These are phyloP conservation scores for Aeschynomene evenia DNA, from an alignment of 306 rosid genomes.

Conservation along the genomic window DNA sequence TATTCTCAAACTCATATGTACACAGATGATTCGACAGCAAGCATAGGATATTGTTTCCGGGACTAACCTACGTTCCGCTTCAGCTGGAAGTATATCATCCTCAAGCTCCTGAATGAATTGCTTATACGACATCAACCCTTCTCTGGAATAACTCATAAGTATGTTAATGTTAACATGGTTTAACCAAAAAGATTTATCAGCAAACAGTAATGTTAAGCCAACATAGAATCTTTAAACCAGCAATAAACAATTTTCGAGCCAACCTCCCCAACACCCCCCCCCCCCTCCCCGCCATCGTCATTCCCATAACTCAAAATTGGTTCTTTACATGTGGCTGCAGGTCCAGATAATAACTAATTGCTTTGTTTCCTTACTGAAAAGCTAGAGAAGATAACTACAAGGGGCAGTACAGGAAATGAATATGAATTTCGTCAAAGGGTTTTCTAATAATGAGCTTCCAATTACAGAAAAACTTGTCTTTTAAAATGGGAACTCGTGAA, in stretches of 20 bases:
- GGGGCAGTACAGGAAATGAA: no score
- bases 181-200: slow-evolving; percentile 1
- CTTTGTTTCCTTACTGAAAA: no score
- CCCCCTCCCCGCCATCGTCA: not conserved
- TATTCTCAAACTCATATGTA: not conserved
- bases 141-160: slow-evolving; percentile 54
- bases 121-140: slow-evolving; percentile 96
- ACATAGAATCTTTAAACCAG: not conserved
- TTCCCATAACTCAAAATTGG: no score
- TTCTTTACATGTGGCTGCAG: no score
- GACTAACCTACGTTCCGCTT: slow-evolving; percentile 93
- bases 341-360: no score
- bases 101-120: slow-evolving; percentile 99
- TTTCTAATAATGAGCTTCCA: no score
- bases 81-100: slow-evolving; percentile 92
- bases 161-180: slow-evolving; percentile 22
- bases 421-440: no score
- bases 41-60: slow-evolving; percentile 19
- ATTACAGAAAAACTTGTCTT: no score
- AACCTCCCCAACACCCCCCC: not conserved
- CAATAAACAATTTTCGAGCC: not conserved
- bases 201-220: not conserved
- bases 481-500: no score
- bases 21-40: not conserved
- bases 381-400: no score